Evolutionary conservation across 2,329 filamentous ascomycete species (phyloP).

Genomic region (Davidsoniella neocaledoniae): DNA sequence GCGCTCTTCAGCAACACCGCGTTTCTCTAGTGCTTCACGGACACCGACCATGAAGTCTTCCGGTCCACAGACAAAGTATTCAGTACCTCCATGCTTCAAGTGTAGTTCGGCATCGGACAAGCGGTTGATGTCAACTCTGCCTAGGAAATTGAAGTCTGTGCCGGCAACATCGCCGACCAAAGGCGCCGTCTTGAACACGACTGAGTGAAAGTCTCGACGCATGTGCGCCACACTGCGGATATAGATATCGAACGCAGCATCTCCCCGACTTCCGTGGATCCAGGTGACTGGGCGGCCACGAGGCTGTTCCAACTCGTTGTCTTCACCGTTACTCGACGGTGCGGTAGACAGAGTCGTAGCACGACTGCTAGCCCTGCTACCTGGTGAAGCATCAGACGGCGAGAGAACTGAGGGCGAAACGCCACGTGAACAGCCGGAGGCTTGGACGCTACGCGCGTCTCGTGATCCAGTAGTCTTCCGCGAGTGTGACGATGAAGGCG

Average conservation of each 20-base stretch:
- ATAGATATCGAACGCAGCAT: conserved; percentile 38
- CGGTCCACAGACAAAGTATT: conserved; percentile 61
- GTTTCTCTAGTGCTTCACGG: conserved; percentile 31
- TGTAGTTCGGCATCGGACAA: conserved; percentile 38
- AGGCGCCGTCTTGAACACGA: conserved; percentile 41
- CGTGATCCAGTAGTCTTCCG: not conserved
- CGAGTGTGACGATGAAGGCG: conserved; percentile 1
- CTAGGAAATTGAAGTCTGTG: conserved; percentile 40
- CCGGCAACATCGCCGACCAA: conserved; percentile 28
- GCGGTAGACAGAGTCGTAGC: not conserved
- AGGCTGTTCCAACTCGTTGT: conserved; percentile 7
- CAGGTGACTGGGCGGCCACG: conserved; percentile 35
- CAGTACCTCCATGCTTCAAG: conserved; percentile 32
- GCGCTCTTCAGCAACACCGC: conserved; percentile 40
- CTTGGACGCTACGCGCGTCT: not conserved
- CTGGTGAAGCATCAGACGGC: not conserved
- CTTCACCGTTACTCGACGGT: not conserved
- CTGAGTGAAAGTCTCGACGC: conserved; percentile 20
- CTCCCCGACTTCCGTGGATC: conserved; percentile 35
- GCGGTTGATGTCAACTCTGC: conserved; percentile 40
- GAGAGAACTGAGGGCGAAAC: not conserved
- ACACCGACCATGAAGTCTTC: conserved; percentile 50
- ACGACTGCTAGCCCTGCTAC: not conserved
- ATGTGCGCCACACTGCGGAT: conserved; percentile 26
- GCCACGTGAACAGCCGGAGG: not conserved